Evolutionary conservation across 2,329 filamentous ascomycete genomes (phyloP).

Genomic region (Xylaria sp.): DNA sequence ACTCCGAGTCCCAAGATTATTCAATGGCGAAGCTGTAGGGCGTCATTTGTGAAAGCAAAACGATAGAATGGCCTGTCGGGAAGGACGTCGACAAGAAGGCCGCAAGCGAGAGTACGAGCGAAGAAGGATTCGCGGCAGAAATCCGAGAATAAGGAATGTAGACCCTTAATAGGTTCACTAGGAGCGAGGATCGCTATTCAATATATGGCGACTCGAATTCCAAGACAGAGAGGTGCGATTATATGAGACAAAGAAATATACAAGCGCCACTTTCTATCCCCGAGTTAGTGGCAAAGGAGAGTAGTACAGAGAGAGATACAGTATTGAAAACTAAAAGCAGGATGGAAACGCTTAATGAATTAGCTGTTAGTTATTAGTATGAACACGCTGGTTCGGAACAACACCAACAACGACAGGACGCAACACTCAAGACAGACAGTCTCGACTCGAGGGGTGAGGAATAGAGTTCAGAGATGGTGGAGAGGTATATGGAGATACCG

Average conservation of each 20-base stretch:
- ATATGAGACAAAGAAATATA: conserved; percentile 46
- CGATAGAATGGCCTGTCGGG: conserved; percentile 32
- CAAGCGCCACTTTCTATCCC: conserved; percentile 40
- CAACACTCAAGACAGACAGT: conserved; percentile 7
- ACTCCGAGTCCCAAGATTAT: conserved; percentile 49
- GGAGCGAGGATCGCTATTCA: conserved; percentile 38
- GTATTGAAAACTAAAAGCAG: conserved; percentile 30
- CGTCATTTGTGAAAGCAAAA: conserved; percentile 42
- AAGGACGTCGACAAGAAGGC: conserved; percentile 19
- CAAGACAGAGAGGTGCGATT: conserved; percentile 47
- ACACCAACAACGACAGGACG: conserved; percentile 19
- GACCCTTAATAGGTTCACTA: conserved; percentile 39
- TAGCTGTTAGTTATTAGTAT: conserved; percentile 35
- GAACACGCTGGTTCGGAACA: conserved; percentile 26
- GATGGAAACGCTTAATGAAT: conserved; percentile 28
- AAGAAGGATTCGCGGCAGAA: conserved; percentile 30
- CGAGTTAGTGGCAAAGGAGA: conserved; percentile 34
- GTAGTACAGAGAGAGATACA: conserved; percentile 38
- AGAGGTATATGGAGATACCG: conserved; percentile 19
- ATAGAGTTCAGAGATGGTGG: conserved; percentile 19
- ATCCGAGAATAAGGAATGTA: conserved; percentile 47
- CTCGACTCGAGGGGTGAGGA: conserved; percentile 18
- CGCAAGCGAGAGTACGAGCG: conserved; percentile 33
- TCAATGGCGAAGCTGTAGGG: conserved; percentile 42
- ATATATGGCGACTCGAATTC: conserved; percentile 47